Conservation (phyloP, 352 stramenopile genomes). For the Phytophthora capsici region DNA sequence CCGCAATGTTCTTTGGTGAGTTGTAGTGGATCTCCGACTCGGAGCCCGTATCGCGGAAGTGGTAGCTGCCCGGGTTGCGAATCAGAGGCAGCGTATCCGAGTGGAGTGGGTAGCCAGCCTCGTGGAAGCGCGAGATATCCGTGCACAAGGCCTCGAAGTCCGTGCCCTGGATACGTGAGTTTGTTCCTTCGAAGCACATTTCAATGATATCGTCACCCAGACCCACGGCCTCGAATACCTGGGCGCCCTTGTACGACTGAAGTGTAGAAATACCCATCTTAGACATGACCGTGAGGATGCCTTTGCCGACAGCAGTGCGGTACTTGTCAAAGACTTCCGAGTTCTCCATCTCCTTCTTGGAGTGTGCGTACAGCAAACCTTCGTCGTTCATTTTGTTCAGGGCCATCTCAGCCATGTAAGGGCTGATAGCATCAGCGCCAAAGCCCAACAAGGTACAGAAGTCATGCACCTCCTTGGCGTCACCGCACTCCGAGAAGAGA, state of each 20-base stretch:
- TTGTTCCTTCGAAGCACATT: constrained; percentile 87
- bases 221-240: constrained; percentile 97
- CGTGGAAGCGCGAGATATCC: constrained; percentile 94
- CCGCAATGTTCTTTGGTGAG: constrained; percentile 94
- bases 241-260: constrained; percentile 95
- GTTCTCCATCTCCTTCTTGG: constrained; percentile 59
- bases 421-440: constrained; percentile 95
- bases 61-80: constrained; percentile 95
- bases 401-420: constrained; percentile 95
- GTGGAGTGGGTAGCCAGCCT: constrained; percentile 87
- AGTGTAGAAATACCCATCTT: constrained; percentile 98
- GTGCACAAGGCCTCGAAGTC: constrained; percentile 96
- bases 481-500: constrained; percentile 94
- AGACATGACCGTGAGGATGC: constrained; percentile 83
- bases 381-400: constrained; percentile 96
- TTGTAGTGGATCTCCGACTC: constrained; percentile 96
- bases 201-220: constrained; percentile 93
- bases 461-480: constrained; percentile 97
- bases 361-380: constrained; percentile 80
- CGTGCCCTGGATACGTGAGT: constrained; percentile 92
- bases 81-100: constrained; percentile 86
- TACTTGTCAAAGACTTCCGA: constrained; percentile 75
- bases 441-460: constrained; percentile 95
- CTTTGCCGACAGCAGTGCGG: constrained; percentile 68
- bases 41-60: constrained; percentile 90